These are phyloP conservation scores for Amesomyces nigricolor DNA, from an alignment of 2,329 filamentous ascomycete genomes.

Conservation along the genomic window DNA sequence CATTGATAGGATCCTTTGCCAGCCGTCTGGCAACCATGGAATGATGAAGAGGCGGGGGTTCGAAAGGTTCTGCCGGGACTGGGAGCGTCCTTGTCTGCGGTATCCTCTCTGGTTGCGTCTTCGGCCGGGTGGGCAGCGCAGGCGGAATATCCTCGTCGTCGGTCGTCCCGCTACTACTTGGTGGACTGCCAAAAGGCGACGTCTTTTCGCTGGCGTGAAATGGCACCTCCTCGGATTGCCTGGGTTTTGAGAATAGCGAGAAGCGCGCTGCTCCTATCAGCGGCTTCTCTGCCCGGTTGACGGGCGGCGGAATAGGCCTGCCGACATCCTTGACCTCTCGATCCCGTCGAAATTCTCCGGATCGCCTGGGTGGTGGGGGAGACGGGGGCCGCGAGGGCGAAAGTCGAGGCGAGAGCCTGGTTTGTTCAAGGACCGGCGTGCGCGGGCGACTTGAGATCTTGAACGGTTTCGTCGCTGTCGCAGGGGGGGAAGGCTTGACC, in stretches of 20 bases:
- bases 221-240: conserved; percentile 31
- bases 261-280: conserved; percentile 29
- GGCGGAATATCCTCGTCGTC: conserved; percentile 47
- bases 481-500: conserved; percentile 38
- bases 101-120: conserved; percentile 26
- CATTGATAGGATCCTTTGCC: conserved; percentile 43
- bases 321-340: conserved; percentile 36
- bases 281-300: conserved; percentile 73
- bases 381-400: conserved; percentile 51
- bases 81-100: conserved; percentile 33
- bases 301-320: conserved; percentile 59
- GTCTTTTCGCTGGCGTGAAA: conserved; percentile 40
- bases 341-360: conserved; percentile 52
- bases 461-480: conserved; percentile 41
- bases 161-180: conserved; percentile 53
- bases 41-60: conserved; percentile 50
- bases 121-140: conserved; percentile 45
- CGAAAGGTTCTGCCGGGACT: conserved; percentile 45
- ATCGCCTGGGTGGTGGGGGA: conserved; percentile 58
- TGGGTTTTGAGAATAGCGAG: conserved; percentile 17
- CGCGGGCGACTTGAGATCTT: conserved; percentile 51
- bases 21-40: conserved; percentile 40
- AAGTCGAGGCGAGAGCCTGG: conserved; percentile 44
- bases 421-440: conserved; percentile 44
- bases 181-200: conserved; percentile 84